Percentiles rank a stretch among this genome's conserved stretches.
phyloP scores from a whole-genome alignment of 2,329 filamentous ascomycete species.

The Coniosporium tulheliwenetii region DNA sequence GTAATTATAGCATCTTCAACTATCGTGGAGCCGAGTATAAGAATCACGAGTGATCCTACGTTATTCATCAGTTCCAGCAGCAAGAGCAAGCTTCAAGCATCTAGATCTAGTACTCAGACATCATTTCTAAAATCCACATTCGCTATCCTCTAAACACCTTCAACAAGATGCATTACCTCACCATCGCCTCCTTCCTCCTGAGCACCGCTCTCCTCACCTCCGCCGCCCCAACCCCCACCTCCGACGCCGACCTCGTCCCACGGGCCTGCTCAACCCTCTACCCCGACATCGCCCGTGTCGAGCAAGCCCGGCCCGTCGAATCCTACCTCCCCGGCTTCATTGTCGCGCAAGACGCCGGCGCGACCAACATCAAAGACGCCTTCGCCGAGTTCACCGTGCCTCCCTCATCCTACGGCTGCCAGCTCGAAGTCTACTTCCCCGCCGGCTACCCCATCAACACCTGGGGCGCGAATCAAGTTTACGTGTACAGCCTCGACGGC shows the following conservation, averaged over 20 bases:
- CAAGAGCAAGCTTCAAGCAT: too few relatives aligned
- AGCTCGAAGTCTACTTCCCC: slow-evolving; percentile 13
- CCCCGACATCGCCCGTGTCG: slow-evolving; percentile 1
- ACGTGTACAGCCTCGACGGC: slow-evolving; percentile 7
- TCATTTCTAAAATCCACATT: too few relatives aligned
- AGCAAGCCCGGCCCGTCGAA: neutral
- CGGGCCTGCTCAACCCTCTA: slow-evolving; percentile 6
- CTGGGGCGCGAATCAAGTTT: slow-evolving; percentile 7
- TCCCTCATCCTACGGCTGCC: slow-evolving; percentile 11
- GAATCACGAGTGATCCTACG: too few relatives aligned
- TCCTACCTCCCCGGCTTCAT: slow-evolving; percentile 6
- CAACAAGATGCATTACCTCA: too few relatives aligned
- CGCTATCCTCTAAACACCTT: too few relatives aligned
- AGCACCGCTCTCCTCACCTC: slow-evolving; percentile 5
- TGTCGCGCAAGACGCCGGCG: slow-evolving; percentile 8
- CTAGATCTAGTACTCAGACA: too few relatives aligned
- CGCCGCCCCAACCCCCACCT: slow-evolving; percentile 2
- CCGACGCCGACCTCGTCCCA: neutral
- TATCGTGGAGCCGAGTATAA: too few relatives aligned
- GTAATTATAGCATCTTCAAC: too few relatives aligned
- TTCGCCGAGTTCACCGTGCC: slow-evolving; percentile 10
- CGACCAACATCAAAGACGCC: slow-evolving; percentile 5
- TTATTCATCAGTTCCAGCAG: too few relatives aligned
- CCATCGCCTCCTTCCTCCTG: slow-evolving; percentile 5
- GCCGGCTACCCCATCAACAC: slow-evolving; percentile 7